Evolutionary conservation across 2,329 filamentous ascomycete genomes (phyloP).

Genomic region (Myriosclerotinia scirpicola): DNA sequence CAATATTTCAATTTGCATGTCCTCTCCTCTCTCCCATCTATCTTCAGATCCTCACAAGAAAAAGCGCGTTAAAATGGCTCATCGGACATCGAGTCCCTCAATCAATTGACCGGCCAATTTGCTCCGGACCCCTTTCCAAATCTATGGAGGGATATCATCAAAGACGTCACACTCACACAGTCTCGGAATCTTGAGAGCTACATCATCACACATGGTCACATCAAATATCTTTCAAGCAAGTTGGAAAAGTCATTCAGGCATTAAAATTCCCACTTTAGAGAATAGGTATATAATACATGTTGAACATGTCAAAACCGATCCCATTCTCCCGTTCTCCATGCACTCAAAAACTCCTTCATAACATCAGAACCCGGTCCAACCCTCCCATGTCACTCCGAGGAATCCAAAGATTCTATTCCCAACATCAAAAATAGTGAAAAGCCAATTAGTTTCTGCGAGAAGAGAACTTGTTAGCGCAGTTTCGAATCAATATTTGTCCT

Average conservation of each 20-base stretch:
- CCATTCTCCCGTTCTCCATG: constrained; percentile 13
- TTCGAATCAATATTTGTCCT: constrained; percentile 1
- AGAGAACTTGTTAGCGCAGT: constrained; percentile 6
- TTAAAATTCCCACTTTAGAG: constrained; percentile 20
- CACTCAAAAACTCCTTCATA: constrained; percentile 19
- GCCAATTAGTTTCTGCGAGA: constrained; percentile 22
- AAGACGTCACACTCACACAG: constrained; percentile 4
- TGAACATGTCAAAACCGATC: constrained; percentile 17
- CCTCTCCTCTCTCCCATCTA: too few relatives aligned
- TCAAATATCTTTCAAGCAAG: neutral
- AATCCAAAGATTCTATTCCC: constrained; percentile 18
- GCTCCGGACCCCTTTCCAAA: neutral
- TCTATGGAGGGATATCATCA: neutral
- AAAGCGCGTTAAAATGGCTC: too few relatives aligned
- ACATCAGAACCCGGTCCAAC: constrained; percentile 9
- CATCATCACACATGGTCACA: constrained; percentile 13
- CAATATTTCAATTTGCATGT: too few relatives aligned
- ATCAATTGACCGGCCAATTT: neutral
- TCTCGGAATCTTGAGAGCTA: neutral
- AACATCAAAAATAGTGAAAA: constrained; percentile 13
- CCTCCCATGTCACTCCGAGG: constrained; percentile 17
- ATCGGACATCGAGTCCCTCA: neutral
- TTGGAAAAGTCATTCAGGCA: constrained; percentile 21
- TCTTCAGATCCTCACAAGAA: too few relatives aligned
- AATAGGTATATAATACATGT: constrained; percentile 22